Base-by-base conservation (phyloP, 2,329 filamentous ascomycete species). In the Colletotrichum graminicola region DNA sequence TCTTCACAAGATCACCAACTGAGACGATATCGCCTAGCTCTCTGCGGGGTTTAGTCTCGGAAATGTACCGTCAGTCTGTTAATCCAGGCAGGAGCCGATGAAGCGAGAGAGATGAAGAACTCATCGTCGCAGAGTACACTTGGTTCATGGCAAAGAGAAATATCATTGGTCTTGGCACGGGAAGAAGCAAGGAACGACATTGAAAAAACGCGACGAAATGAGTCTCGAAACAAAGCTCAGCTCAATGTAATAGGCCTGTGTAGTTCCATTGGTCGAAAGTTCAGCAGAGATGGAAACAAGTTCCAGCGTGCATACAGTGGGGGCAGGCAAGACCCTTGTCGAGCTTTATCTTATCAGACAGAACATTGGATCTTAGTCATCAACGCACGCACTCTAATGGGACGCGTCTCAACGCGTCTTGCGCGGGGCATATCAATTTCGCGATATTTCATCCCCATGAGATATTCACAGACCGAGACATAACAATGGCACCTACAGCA, bases 331-430 rank as follows among this genome's bases (percentile, higher is more conserved):
- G 52, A 49, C 62, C 69, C 69, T 55, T 55, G 69, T 1, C 14
- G 16, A 21, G 16, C 39, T 21, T 60, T 68, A 64, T 64, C 69
- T 69, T 69, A 60, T 60, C 65, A 26, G 18, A 26, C 65, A 26
- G 18, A 26, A 34, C 2, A 0, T 29, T 1, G 0, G 0, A 5
- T n/a, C 61, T 73, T 66, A 71, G 71, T 71, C 71, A 73, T 29
- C 62, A 45, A 23, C 49, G 54, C 69, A 54, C n/a, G 32, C 56
- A 57, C 67, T 73, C 54, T n/a, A 62, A 68, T 14, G 54, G 26
- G 29, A 71, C 71, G 71, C 71, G 71, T 73, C 67, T 5, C 2
- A 57, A 62, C 67, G 71, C 71, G 71, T 71, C 60, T 65, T 57
- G 23, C 54, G 54, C 23, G 21, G 34, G 18, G 61, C 55, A 60